Evolutionary conservation across 148 eudicot species (phyloP).

Genomic region (Oxyria digyna): DNA sequence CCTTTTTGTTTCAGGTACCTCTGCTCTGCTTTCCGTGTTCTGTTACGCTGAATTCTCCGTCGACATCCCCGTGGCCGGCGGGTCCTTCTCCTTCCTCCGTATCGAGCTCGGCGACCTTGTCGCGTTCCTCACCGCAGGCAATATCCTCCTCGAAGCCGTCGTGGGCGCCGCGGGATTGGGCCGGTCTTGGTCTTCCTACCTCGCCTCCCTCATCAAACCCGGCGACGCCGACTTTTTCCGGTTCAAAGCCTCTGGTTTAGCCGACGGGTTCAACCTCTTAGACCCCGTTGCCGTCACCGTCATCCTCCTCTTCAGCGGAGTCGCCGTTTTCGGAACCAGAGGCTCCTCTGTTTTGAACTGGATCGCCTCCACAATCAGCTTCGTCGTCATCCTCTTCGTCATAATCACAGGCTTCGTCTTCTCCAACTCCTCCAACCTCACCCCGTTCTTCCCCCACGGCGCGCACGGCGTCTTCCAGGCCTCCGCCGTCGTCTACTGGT

Average conservation of each 20-base stretch:
- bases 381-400: slow-evolving; percentile 48
- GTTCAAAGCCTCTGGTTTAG: slow-evolving; percentile 26
- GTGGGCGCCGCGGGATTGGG: slow-evolving; percentile 91
- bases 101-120: slow-evolving; percentile 79
- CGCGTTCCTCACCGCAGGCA: slow-evolving; percentile 83
- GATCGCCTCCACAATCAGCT: slow-evolving; percentile 45
- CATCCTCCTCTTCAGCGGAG: slow-evolving; percentile 34
- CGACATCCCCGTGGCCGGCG: slow-evolving; percentile 85
- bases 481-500: slow-evolving; percentile 86
- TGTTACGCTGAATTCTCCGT: slow-evolving; percentile 85
- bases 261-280: slow-evolving; percentile 60
- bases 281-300: slow-evolving; percentile 77
- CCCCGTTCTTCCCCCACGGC: slow-evolving; percentile 70
- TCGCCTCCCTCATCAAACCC: slow-evolving; percentile 50
- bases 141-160: slow-evolving; percentile 68
- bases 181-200: slow-evolving; percentile 76
- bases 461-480: slow-evolving; percentile 74
- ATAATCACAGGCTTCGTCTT: slow-evolving; percentile 65
- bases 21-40: slow-evolving; percentile 75
- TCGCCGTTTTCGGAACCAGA: slow-evolving; percentile 68
- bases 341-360: slow-evolving; percentile 48
- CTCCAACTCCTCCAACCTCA: slow-evolving; percentile 40
- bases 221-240: slow-evolving; percentile 53
- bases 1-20: too few species aligned
- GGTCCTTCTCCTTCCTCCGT: slow-evolving; percentile 77